Base-by-base conservation (phyloP, 1,284 basidiomycete genomes). In the Kalmanozyma brasiliensis region DNA sequence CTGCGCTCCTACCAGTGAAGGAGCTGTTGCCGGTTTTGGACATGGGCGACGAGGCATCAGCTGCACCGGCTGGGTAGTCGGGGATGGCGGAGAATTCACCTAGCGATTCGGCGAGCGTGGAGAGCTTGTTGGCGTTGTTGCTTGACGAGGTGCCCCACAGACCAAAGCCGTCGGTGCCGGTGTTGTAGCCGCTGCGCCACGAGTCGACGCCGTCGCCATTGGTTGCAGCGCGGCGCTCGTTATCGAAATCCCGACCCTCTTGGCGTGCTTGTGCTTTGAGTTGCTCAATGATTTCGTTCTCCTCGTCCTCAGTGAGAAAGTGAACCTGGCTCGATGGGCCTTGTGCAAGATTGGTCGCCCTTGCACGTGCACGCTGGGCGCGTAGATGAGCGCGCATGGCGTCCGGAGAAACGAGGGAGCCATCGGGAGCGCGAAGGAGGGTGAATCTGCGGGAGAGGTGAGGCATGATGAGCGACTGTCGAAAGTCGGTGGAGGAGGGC, bases 381-480 rank as follows among this genome's bases (percentile, higher is more conserved):
- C 77, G 59, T 1, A 79, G 49, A 35, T 79, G 77, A 8, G 75
- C 73, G 17, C 77, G 66, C 76, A 79, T 77, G 3, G 70, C 77
- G 22, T 79, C 76, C 9, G 77, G 73, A n/a, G 75, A 69, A 26
- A 79, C 68, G 23, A 76, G 70, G 5, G 70, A 68, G 9, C 76
- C 76, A 30, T 77, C 73, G 14, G 76, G 76, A 17, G 73, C 73
- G 23, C 72, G 51, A 19, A 79, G 68, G 7, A 79, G 48, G 0
- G 73, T 77, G 63, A 79, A 79, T 33, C 77, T 52, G 14, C 74
- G 62, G 13, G 75, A 74, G 38, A 79, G 74, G 46, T 79, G 77
- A 8, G 77, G 77, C 70, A 79, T 74, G 63, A 79, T 79, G 37
- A 79, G 68, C 3, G 77, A 79, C 20, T 76, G 74, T 7, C 76